Conservation (phyloP, 1,284 basidiomycete genomes). For the Afroboletus lepidellus region DNA sequence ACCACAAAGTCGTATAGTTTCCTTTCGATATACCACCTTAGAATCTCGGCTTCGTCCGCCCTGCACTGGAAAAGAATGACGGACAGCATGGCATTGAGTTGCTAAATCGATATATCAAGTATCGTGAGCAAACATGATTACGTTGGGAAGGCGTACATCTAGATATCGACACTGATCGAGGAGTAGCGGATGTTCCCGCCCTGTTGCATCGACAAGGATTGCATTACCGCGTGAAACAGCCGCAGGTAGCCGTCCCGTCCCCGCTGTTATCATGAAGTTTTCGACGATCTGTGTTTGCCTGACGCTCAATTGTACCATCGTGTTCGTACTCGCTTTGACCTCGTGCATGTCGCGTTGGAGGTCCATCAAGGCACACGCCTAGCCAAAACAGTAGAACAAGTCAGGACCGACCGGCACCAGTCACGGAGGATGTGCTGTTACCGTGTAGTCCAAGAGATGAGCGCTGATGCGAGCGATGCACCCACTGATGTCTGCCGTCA, state of each 20-base stretch:
- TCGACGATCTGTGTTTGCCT: not conserved
- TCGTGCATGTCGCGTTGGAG: too few relatives aligned
- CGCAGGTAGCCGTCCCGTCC: not conserved
- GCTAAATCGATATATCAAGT: not conserved
- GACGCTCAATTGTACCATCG: not conserved
- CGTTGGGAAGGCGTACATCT: not conserved
- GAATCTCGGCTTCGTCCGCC: not conserved
- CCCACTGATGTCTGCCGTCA: too few relatives aligned
- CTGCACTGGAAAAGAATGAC: not conserved
- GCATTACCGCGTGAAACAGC: not conserved
- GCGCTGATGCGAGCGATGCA: too few relatives aligned
- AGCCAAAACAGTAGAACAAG: too few relatives aligned
- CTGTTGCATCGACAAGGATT: conserved; percentile 4
- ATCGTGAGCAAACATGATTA: not conserved
- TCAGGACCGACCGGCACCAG: too few relatives aligned
- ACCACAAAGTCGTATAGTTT: conserved; percentile 4
- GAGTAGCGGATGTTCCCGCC: not conserved
- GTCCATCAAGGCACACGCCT: too few relatives aligned
- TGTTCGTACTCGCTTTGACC: too few relatives aligned
- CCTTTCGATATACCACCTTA: conserved; percentile 3
- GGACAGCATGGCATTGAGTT: not conserved
- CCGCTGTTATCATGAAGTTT: not conserved
- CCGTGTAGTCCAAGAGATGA: too few relatives aligned
- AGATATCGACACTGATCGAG: conserved; percentile 2
- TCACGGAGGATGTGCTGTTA: too few relatives aligned